Evolutionary conservation across 2,329 filamentous ascomycete genomes (phyloP), one percentile per base, ranked within the genome.

Genomic region (Onygenales sp.): DNA sequence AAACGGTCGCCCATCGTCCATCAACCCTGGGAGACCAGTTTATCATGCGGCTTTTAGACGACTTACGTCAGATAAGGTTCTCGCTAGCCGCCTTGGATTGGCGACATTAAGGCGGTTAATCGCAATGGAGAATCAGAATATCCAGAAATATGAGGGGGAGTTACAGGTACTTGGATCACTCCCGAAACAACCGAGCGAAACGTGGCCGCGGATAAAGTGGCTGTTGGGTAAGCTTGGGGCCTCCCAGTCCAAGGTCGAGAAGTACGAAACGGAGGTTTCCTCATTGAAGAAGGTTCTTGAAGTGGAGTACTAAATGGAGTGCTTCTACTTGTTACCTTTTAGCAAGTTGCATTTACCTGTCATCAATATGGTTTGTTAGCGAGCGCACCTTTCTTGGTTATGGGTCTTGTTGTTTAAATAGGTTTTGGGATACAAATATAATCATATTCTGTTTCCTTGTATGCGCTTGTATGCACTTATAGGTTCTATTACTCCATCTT

Each of bases 21-120:
- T 97, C 67, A 84, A 79, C 52, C 86, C 89, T 0, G 90, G 90
- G 21, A 89, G 88, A 64, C 91, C 92, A 0, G 86, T 97, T 31
- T 94, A 92, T 69, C 82, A 84, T 54, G 83, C 91, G 1, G 91
- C 91, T 0, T 97, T 97, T 72, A 78, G 79, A 55, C 76, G 81
- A 39, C 73, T 96, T 39, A 78, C 83, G 0, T 72, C 81, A 45
- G 91, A 96, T 65, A 75, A 78, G 6, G 88, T 89, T 0, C 75
- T 96, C 43, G 78, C 78, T 43, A 85, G 86, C 38, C 82, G 84
- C 59, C 80, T 96, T 68, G 85, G 89, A 63, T 73, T 94, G 9
- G 80, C 81, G 1, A 76, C 90, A 14, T 63, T 94, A 21, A 77
- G 75, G 0, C 84, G 92, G 65, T 72, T 87, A 54, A 81, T 83